Percentiles rank a stretch among this genome's conserved stretches.
Evolutionary conservation across 495 filamentous ascomycete genomes (phyloP).

Genomic region (Friedmanniomyces endolithicus): DNA sequence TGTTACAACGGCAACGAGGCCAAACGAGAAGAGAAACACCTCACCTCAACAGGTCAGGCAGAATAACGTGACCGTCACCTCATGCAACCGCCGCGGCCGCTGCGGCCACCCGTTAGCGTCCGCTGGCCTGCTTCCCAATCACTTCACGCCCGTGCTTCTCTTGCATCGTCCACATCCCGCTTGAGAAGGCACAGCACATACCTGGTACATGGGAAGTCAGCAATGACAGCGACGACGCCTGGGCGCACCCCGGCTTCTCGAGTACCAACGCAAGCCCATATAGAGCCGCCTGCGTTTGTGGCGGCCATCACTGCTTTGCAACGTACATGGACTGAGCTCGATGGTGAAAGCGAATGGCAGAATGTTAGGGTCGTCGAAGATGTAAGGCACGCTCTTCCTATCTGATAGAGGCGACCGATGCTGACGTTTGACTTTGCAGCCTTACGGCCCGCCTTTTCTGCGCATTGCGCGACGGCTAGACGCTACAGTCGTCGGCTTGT

Average conservation of each 20-base stretch:
- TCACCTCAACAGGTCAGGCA: not conserved
- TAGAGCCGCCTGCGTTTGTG: not conserved
- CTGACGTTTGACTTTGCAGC: not conserved
- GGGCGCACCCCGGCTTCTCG: not conserved
- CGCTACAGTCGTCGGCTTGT: not conserved
- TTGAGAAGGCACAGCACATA: too few species aligned
- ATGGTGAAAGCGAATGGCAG: not conserved
- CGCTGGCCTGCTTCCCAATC: not conserved
- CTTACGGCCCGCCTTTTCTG: not conserved
- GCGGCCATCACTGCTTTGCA: not conserved
- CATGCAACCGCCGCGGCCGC: not conserved
- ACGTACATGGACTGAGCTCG: not conserved
- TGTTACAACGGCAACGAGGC: too few species aligned
- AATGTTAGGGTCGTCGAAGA: not conserved
- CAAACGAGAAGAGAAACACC: not conserved
- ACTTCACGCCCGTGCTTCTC: too few species aligned
- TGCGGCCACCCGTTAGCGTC: not conserved
- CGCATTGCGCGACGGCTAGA: not conserved
- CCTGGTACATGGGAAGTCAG: not conserved
- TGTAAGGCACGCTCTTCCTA: not conserved
- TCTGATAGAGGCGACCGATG: not conserved
- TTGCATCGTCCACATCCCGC: too few species aligned
- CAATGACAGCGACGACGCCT: not conserved
- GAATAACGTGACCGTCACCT: not conserved
- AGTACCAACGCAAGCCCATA: not conserved